Evolutionary conservation across 371 early-diverging fungal genomes (phyloP), one percentile per base, ranked within the genome.

Genomic region (Mortierella sp.): DNA sequence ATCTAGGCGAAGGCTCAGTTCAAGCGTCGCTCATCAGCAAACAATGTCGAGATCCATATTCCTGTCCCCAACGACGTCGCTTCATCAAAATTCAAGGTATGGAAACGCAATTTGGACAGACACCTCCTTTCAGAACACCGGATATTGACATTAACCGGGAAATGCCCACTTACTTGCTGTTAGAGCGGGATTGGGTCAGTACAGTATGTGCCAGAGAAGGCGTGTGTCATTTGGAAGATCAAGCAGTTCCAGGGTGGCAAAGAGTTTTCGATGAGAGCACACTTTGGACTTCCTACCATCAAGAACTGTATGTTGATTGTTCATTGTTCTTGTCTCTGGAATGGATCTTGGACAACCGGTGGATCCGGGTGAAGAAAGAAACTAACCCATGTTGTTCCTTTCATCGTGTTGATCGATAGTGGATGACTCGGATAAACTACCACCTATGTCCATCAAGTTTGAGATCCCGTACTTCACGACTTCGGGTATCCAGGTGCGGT

Each of bases 391-490:
- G n/a, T n/a, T n/a, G n/a, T 34, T 48, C 24, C 19, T 21, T 34
- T 45, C 45, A 13, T 48, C 14, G 16, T 28, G n/a, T n/a, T n/a
- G n/a, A n/a, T 49, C 1, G 0, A 58, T 48, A 84, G 88, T 87
- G 79, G 98, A 97, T 58, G 95, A 95, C 60, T 91, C 95, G 3
- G 95, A 97, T 71, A 95, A 95, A 81, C 88, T 90, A 54, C 97
- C 95, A 42, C 98, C 99, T 0, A 97, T 99, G 73, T 91, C 93
- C 16, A 93, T 99, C 78, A 95, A 95, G 82, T 99, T 96, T 79
- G 99, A 99, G 80, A 97, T 99, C 58, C 99, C 99, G 39, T 99
- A 99, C 82, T 99, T 96, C 71, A 97, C 98, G 23, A 93, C 91
- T 2, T 95, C 96, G 5, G 99, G 99, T 49, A 98, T 99, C 67